These are phyloP conservation scores for Elsinoe australis DNA, from an alignment of 2,329 filamentous ascomycete genomes.

Conservation along the genomic window DNA sequence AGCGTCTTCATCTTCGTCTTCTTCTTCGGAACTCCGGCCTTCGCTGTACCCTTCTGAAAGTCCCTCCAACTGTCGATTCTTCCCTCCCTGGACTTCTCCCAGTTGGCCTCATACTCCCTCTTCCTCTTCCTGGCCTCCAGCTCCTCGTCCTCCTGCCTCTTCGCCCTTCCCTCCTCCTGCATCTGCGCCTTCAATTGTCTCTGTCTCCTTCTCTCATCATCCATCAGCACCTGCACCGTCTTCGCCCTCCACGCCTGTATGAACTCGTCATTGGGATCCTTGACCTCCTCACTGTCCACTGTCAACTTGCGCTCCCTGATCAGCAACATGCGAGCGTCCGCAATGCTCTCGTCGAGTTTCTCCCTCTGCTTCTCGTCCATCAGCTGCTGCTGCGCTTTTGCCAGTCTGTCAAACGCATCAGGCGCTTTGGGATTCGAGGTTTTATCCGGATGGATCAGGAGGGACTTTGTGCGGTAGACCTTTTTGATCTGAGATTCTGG, in stretches of 20 bases:
- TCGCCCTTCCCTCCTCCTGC: constrained; percentile 89
- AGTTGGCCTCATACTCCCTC: constrained; percentile 86
- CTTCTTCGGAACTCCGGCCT: constrained; percentile 35
- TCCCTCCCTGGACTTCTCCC: constrained; percentile 87
- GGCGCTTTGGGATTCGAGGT: constrained; percentile 84
- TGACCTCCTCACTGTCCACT: constrained; percentile 76
- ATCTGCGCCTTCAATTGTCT: constrained; percentile 88
- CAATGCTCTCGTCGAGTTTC: constrained; percentile 85
- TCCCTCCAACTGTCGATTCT: constrained; percentile 90
- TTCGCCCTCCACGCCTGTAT: constrained; percentile 82
- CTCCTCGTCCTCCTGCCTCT: constrained; percentile 80
- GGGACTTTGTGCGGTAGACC: constrained; percentile 92
- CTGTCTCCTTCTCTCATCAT: constrained; percentile 78
- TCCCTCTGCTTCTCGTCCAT: constrained; percentile 90
- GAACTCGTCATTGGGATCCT: constrained; percentile 64
- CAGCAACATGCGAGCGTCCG: constrained; percentile 88
- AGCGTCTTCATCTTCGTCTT: constrained; percentile 49
- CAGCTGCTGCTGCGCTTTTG: constrained; percentile 84
- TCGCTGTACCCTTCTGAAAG: constrained; percentile 61
- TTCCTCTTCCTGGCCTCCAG: constrained; percentile 53
- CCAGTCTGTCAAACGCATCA: constrained; percentile 92
- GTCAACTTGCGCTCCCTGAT: constrained; percentile 94
- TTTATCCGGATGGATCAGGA: constrained; percentile 98
- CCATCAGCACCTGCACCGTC: constrained; percentile 79
- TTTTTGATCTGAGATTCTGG: constrained; percentile 94